Evolutionary conservation across 192 early-diverging fungal species (phyloP).

Genomic region (Coemansia umbellata): DNA sequence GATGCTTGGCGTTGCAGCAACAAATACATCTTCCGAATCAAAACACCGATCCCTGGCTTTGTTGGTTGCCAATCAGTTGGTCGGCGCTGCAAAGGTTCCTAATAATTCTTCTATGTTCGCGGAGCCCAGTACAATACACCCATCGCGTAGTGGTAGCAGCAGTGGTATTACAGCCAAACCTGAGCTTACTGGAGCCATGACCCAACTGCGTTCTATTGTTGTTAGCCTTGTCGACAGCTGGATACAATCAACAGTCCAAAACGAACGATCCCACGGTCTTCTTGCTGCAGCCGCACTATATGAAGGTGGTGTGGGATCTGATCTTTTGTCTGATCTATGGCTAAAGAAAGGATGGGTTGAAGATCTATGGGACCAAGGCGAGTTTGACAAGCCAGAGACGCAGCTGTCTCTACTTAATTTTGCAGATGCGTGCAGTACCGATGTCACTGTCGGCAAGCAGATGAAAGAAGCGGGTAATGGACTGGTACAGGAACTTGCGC

Average conservation of each 20-base stretch:
- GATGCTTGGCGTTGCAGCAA: slow-evolving; percentile 10
- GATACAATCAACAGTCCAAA: slow-evolving; percentile 34
- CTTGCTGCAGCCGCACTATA: slow-evolving; percentile 62
- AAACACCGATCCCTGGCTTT: slow-evolving; percentile 12
- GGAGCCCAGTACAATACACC: slow-evolving; percentile 2
- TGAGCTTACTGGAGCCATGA: slow-evolving; percentile 4
- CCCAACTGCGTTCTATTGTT: slow-evolving; percentile 3
- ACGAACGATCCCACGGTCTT: slow-evolving; percentile 25
- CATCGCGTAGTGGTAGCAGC: not conserved
- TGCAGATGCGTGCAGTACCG: slow-evolving; percentile 47
- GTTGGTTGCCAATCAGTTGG: slow-evolving; percentile 31
- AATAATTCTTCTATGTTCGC: slow-evolving; percentile 9
- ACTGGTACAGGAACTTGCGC: slow-evolving; percentile 57
- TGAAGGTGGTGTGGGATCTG: slow-evolving; percentile 56
- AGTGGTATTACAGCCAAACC: not conserved
- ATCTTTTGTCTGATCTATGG: slow-evolving; percentile 57
- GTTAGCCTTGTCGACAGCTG: slow-evolving; percentile 11
- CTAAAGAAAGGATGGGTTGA: slow-evolving; percentile 59
- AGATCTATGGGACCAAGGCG: slow-evolving; percentile 75
- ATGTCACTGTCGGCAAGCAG: slow-evolving; percentile 58
- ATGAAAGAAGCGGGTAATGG: slow-evolving; percentile 57
- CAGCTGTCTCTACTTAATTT: slow-evolving; percentile 58
- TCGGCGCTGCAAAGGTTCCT: slow-evolving; percentile 17
- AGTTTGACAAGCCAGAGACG: slow-evolving; percentile 64
- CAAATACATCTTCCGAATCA: not conserved